Evolutionary conservation across 164 flowering plant species (phyloP), one percentile per base, ranked within the genome.

Genomic region (Malania oleifera): DNA sequence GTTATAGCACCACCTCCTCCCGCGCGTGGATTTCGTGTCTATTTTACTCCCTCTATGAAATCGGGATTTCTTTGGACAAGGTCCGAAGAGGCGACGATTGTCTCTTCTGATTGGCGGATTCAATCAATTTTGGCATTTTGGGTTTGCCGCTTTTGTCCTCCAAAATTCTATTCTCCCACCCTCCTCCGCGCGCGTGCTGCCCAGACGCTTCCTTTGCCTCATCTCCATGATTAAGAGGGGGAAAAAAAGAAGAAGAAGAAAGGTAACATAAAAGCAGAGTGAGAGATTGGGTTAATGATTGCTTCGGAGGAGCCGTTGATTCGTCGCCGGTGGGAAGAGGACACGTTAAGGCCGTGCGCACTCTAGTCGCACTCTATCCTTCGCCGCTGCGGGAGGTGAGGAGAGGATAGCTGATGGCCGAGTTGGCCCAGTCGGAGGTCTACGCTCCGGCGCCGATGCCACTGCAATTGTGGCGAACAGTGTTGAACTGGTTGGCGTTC

Each of bases 341-440:
- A 54, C 43, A 56, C 68, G 61, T 41, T 69, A 53, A 39, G 56
- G 15, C 17, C 51, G 25, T 61, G 20, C 67, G 67, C 63, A 68
- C 54, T 47, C 19, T 1, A 23, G 17, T 28, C 50, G 26, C 41
- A 35, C 24, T 27, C 24, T 34, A 28, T 29, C 66, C n/a, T 13
- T 34, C 40, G 24, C 31, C 38, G 11, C 58, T 15, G 19, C 18
- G 13, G 27, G 34, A 15, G 12, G 46, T 35, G 11, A 0, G 18
- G 10, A 25, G 13, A 22, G 31, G 40, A 5, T 7, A 17, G 31
- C 50, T 63, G 37, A 77, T 77, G 84, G 80, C 81, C 25, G 83
- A 82, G 79, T 59, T 80, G 73, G 71, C 76, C 47, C 83, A 76
- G 68, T 38, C 79, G 52, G 83, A 80, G 56, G 82, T 76, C 6